Evolutionary conservation across 2,329 filamentous ascomycete genomes (phyloP), one percentile per base, ranked within the genome.

Genomic region (Phaeophleospora eucalypticola): DNA sequence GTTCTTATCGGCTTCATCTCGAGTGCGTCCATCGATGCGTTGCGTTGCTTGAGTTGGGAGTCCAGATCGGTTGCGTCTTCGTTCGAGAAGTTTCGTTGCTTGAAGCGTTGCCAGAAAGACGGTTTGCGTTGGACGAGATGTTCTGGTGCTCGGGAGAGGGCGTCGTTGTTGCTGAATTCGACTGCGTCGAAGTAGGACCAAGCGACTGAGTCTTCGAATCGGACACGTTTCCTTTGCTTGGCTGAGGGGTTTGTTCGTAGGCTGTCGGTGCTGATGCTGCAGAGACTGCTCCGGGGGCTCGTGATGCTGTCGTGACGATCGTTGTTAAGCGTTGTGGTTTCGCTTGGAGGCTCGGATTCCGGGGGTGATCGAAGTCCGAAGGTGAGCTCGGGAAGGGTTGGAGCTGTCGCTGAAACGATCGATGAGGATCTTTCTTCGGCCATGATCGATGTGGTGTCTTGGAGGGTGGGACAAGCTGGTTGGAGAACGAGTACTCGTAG

Each of bases 151-250:
- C 20, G 19, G 12, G 34, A 15, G 18, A 21, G 33, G 14, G 27
- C 17, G 12, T 15, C 9, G 27, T 9, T 41, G n/a, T 38, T 9
- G 37, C 10, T 21, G 18, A 21, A 19, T 39, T 39, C 21, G 21
- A 35, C 29, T 15, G 36, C 43, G 15, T 51, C 40, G 36, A 46
- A 51, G 48, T 51, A 51, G 4, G 43, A 46, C 34, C 48, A 51
- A 43, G 39, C 38, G 15, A 51, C 48, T 17, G 43, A 46, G 15
- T 51, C 48, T 36, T 51, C 17, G 40, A 51, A 51, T 15, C 48
- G 48, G 3, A 51, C 48, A 21, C 40, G 45, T 20, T 51, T 51
- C 32, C 19, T 16, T 46, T 43, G 43, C 33, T 43, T 32, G 41
- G 32, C 17, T 27, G 8, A 4, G 38, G 40, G 24, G 19, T 47